phyloP scores from a whole-genome alignment of 257 asterid species.

The Petunia secreta region DNA sequence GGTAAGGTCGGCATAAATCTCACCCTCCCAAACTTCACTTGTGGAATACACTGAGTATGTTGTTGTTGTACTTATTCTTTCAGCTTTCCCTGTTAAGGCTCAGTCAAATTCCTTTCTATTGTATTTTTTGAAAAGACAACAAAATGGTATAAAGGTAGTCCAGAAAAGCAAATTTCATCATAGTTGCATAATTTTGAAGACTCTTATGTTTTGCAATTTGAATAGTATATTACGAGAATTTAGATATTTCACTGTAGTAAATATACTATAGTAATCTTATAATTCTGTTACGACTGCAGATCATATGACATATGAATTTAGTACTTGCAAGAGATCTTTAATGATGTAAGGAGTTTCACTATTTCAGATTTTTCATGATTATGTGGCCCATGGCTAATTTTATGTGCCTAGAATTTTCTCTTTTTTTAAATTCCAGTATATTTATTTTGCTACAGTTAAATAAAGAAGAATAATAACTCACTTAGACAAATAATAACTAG shows the following conservation, averaged over 20 bases:
- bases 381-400: not conserved
- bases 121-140: not conserved
- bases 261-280: not conserved
- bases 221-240: not conserved
- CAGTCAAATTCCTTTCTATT: not conserved
- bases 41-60: no score
- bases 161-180: not conserved
- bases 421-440: no score
- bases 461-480: not conserved
- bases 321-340: not conserved
- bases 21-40: no score
- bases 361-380: not conserved
- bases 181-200: not conserved
- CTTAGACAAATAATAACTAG: no score
- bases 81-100: not conserved
- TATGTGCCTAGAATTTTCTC: not conserved
- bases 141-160: not conserved
- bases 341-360: not conserved
- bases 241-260: not conserved
- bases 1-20: no score
- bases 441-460: no score
- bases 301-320: not conserved
- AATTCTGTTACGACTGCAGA: not conserved
- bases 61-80: no score
- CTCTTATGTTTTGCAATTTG: not conserved